phyloP scores from a whole-genome alignment of 1,284 basidiomycete genomes.

The Cryptococcus deneoformans region DNA sequence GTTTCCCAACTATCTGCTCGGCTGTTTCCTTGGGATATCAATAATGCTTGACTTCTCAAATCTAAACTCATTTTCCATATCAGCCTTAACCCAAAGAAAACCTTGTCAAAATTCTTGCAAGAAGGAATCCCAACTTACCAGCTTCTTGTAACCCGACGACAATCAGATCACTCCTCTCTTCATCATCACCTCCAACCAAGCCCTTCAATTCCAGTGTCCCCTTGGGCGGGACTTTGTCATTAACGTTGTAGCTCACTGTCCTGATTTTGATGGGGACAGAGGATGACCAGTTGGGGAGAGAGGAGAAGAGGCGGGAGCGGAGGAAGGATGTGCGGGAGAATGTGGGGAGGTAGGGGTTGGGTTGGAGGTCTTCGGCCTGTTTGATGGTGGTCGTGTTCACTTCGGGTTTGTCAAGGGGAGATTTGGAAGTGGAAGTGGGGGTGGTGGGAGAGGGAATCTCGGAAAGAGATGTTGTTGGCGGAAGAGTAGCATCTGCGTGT shows the following conservation, averaged over 20 bases:
- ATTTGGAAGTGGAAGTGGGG: background rate
- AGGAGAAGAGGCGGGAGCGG: constrained; percentile 31
- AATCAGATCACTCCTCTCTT: constrained; percentile 25
- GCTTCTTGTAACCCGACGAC: constrained; percentile 46
- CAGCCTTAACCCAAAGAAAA: background rate
- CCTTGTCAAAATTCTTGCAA: background rate
- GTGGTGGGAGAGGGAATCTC: background rate
- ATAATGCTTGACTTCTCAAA: constrained; percentile 34
- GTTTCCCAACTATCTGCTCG: constrained; percentile 58
- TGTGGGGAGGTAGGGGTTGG: constrained; percentile 29
- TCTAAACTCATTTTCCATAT: constrained; percentile 15
- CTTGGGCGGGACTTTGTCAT: constrained; percentile 38
- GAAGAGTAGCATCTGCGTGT: too few species aligned
- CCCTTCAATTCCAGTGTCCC: constrained; percentile 34
- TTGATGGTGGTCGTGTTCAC: background rate
- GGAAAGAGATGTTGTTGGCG: too few species aligned
- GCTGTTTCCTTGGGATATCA: constrained; percentile 37
- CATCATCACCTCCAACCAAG: background rate
- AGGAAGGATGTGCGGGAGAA: constrained; percentile 33
- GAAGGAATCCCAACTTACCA: constrained; percentile 17
- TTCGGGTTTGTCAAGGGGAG: constrained; percentile 6
- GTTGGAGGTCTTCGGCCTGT: constrained; percentile 12
- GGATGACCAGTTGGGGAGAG: constrained; percentile 31
- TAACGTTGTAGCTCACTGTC: constrained; percentile 44
- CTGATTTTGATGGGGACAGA: constrained; percentile 26